Evolutionary conservation across 2,329 filamentous ascomycete genomes (phyloP).

Genomic region (Monosporascus sp.): DNA sequence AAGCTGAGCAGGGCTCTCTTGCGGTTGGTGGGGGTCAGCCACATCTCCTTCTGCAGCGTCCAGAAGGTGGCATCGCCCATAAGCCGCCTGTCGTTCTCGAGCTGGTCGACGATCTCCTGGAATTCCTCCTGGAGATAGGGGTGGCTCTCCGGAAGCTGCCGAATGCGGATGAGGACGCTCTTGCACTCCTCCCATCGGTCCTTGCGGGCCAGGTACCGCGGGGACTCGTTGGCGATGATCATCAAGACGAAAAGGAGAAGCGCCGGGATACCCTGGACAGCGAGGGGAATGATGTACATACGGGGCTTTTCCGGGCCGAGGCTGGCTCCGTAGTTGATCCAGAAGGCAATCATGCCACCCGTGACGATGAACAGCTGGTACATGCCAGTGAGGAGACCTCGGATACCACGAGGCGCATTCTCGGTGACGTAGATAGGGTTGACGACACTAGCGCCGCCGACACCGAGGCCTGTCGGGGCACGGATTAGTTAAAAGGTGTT

Average conservation of each 20-base stretch:
- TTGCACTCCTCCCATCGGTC: constrained; percentile 61
- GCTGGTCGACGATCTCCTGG: constrained; percentile 54
- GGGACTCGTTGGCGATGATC: constrained; percentile 59
- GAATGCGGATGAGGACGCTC: constrained; percentile 47
- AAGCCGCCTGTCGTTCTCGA: constrained; percentile 57
- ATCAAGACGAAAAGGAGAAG: constrained; percentile 54
- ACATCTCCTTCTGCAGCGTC: constrained; percentile 61
- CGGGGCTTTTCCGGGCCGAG: constrained; percentile 27
- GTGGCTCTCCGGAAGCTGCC: constrained; percentile 47
- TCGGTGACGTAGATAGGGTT: constrained; percentile 42
- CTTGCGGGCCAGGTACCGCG: constrained; percentile 58
- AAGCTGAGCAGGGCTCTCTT: constrained; percentile 61
- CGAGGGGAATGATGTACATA: constrained; percentile 54
- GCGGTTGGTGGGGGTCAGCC: constrained; percentile 53
- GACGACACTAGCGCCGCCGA: constrained; percentile 37
- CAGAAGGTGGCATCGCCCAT: constrained; percentile 46
- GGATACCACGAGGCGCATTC: constrained; percentile 39
- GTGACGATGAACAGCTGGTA: constrained; percentile 43
- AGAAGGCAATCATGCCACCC: constrained; percentile 38
- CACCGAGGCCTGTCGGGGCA: constrained; percentile 29
- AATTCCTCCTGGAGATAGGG: constrained; percentile 55
- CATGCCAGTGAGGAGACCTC: constrained; percentile 37
- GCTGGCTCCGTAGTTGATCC: constrained; percentile 47
- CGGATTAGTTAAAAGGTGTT: background rate
- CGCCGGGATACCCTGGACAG: constrained; percentile 59